phyloP scores from a whole-genome alignment of 352 stramenopile genomes.

The Pythium vanterpoolii region DNA sequence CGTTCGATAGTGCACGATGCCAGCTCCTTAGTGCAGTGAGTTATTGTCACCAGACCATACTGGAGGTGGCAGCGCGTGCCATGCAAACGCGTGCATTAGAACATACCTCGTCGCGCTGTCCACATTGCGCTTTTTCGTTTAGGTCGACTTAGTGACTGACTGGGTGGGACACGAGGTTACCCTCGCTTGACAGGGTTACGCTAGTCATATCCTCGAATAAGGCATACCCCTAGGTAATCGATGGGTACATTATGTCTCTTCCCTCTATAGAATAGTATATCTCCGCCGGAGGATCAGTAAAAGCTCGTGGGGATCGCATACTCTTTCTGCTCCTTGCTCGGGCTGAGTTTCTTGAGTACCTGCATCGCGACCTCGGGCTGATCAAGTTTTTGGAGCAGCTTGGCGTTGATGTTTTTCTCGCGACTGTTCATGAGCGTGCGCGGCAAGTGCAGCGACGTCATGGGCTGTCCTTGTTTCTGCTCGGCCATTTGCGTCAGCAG shows the following conservation, averaged over 20 bases:
- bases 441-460: constrained; percentile 50
- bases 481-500: constrained; percentile 60
- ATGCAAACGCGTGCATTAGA: not conserved
- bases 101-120: not conserved
- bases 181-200: not conserved
- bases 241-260: not conserved
- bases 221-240: not conserved
- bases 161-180: not conserved
- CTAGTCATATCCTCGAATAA: not conserved
- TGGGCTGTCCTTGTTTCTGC: constrained; percentile 44
- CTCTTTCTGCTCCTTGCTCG: constrained; percentile 35
- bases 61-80: not conserved
- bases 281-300: constrained; percentile 24
- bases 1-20: not conserved
- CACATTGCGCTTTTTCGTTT: not conserved
- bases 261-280: constrained; percentile 7
- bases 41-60: not conserved
- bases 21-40: not conserved
- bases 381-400: constrained; percentile 66
- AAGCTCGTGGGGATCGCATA: constrained; percentile 53
- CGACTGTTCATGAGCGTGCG: constrained; percentile 64
- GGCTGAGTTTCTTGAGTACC: constrained; percentile 62
- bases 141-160: not conserved
- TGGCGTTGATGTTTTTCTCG: constrained; percentile 58
- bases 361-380: constrained; percentile 48